Base-by-base conservation (phyloP, 805 yeast genomes). In the Suhomyces prunicola region DNA sequence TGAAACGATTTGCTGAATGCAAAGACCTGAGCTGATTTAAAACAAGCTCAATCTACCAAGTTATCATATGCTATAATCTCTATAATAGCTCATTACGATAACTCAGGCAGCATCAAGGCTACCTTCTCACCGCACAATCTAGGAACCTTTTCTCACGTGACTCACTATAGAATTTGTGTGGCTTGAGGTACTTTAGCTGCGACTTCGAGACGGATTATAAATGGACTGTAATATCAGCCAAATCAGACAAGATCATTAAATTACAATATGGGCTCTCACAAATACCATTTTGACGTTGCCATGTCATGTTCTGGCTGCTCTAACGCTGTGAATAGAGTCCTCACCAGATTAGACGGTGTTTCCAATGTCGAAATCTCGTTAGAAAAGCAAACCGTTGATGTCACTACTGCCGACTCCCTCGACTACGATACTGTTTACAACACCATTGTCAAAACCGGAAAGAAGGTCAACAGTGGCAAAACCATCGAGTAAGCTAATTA, bases 251-350 rank as follows among this genome's bases (percentile, higher is more conserved):
- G 36, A 13, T n/a, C 17, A 7, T 33, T 33, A 33, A 19, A 17
- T n/a, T 3, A n/a, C 7, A 39, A 17, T 8, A 42, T 42, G 46
- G 17, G 31, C 23, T 13, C 27, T 10, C 84, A 85, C 67, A 82
- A 87, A 63, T 90, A 88, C 70, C 87, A 86, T 60, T 91, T 82
- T 68, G 81, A 90, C 56, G 97, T 92, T 53, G 76, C 85, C 45
- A 91, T 91, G 97, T 63, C 88, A 51, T 92, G 97, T 66, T 80
- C 87, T 12, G 90, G 97, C 15, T 93, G 99, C 71, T 87, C 96
- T 22, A 83, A 80, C 53, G 97, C 98, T 6, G 88, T 93, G 47
- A 82, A 84, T 69, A 83, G 88, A 62, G 97, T 85, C 0, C 79
- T 91, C 52, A 78, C 75, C 44, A 83, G 79, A 59, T 76, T 88